Evolutionary conservation across 73 alveolate species (phyloP).

Genomic region (Tetrahymena thermophila): DNA sequence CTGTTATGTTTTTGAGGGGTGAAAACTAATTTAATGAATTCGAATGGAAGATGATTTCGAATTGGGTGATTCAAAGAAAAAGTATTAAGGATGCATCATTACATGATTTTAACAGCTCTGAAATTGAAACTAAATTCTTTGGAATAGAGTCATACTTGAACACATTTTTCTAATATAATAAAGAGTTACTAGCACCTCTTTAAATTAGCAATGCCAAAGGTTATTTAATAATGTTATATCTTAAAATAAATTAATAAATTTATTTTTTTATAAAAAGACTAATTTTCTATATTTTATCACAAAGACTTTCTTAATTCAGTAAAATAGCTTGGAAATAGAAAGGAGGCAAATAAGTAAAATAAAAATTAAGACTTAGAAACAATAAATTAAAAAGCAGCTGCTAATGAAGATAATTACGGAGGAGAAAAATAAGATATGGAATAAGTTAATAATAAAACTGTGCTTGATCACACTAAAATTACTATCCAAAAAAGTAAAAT

Average conservation of each 20-base stretch:
- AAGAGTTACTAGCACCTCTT: neutral
- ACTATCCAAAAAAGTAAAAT: neutral
- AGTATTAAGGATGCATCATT: neutral
- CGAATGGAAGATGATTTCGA: neutral
- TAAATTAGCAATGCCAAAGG: neutral
- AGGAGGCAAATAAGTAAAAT: neutral
- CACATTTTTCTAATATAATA: neutral
- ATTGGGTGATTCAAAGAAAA: neutral
- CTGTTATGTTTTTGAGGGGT: neutral
- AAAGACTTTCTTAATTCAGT: neutral
- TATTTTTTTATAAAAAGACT: neutral
- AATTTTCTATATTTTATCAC: neutral
- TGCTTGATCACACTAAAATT: neutral
- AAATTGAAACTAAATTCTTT: neutral
- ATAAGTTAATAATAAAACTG: neutral
- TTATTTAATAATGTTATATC: neutral
- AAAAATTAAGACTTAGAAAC: neutral
- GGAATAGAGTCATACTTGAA: neutral
- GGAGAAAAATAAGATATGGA: neutral
- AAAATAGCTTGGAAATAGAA: neutral
- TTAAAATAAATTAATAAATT: neutral
- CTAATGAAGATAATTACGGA: neutral
- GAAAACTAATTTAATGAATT: neutral
- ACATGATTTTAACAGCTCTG: neutral
- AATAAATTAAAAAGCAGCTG: neutral